Base-by-base conservation (phyloP, 768 basidiomycete genomes). In the Serendipita sp. region DNA sequence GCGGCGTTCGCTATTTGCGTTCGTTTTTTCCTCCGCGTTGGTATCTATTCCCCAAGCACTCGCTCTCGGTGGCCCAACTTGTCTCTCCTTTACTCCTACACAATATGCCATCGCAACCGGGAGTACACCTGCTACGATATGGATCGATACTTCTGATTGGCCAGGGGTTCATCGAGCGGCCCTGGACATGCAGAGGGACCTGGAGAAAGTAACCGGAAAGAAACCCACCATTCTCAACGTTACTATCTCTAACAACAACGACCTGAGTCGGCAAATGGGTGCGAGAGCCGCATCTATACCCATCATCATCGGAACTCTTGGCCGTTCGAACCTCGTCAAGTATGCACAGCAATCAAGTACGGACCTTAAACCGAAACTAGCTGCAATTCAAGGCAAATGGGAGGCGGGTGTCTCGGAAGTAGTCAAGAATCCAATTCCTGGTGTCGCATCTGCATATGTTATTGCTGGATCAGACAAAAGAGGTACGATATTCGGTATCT, bases 381-480 rank as follows among this genome's bases (percentile, higher is more conserved):
- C 81, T 4, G 74, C 74, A 0, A 77, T 87, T 53, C 70, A 80
- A 64, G 85, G 84, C 1, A 75, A 82, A 66, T 87, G 87, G 87
- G 87, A 87, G 69, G 71, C 80, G 0, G 87, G 80, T 72, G 69
- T 81, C 66, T 74, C 81, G 2, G 73, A 73, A 58, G 77, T 80
- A 46, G 81, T 84, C 4, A 72, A 75, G 46, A 80, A 82, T 64
- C 82, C 83, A 3, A 72, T 84, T 2, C 79, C 82, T 44, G 83
- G 82, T 23, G 27, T 70, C 10, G 40, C 69, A 46, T 67, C 68
- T 62, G 86, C 83, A 31, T 83, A 86, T 72, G 81, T 87, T 44
- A 80, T 88, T 62, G 77, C 83, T 66, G 86, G 86, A 10, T 76
- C 82, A 1, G 86, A 87, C 71, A 83, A 85, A 71, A 75, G 86